A percentile compares a stretch with the other conserved stretches of the same genome.
phyloP scores from a whole-genome alignment of 768 basidiomycete genomes.

The Mycena galericulata region DNA sequence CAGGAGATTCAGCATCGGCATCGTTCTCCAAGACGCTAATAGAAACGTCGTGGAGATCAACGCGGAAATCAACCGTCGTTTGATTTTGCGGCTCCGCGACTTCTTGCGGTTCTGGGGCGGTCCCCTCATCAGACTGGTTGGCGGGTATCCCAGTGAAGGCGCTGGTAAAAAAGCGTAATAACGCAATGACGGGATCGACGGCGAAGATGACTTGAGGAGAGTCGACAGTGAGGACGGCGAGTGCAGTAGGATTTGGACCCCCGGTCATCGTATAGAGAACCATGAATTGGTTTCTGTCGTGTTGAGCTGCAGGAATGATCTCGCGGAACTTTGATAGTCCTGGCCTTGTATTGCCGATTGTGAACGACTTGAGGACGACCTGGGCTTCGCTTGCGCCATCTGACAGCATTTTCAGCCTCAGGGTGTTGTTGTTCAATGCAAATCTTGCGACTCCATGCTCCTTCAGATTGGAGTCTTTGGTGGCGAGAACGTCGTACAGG shows the following conservation, averaged over 20 bases:
- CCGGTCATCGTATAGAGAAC: slow-evolving; percentile 86
- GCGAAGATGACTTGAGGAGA: slow-evolving; percentile 94
- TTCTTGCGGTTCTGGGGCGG: slow-evolving; percentile 17
- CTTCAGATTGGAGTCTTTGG: slow-evolving; percentile 66
- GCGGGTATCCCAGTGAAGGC: slow-evolving; percentile 50
- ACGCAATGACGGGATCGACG: slow-evolving; percentile 88
- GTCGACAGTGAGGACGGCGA: slow-evolving; percentile 91
- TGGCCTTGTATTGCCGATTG: slow-evolving; percentile 88
- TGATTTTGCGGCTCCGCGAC: slow-evolving; percentile 30
- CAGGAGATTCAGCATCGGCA: slow-evolving; percentile 79
- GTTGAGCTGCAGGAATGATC: slow-evolving; percentile 92
- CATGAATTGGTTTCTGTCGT: slow-evolving; percentile 94
- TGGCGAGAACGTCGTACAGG: slow-evolving; percentile 80
- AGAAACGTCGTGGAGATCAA: slow-evolving; percentile 92
- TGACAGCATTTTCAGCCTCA: slow-evolving; percentile 85
- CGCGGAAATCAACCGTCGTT: slow-evolving; percentile 68
- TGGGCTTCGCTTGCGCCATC: slow-evolving; percentile 91
- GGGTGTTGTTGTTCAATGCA: slow-evolving; percentile 80
- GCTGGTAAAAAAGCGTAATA: slow-evolving; percentile 87
- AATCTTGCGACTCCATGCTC: slow-evolving; percentile 89
- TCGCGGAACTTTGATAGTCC: slow-evolving; percentile 90
- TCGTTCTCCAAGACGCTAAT: slow-evolving; percentile 92
- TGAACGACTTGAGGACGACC: slow-evolving; percentile 89
- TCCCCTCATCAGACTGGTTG: slow-evolving; percentile 26
- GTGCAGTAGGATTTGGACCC: slow-evolving; percentile 62